Conservation (phyloP, 129 eudicot species). For the Calendula officinalis region DNA sequence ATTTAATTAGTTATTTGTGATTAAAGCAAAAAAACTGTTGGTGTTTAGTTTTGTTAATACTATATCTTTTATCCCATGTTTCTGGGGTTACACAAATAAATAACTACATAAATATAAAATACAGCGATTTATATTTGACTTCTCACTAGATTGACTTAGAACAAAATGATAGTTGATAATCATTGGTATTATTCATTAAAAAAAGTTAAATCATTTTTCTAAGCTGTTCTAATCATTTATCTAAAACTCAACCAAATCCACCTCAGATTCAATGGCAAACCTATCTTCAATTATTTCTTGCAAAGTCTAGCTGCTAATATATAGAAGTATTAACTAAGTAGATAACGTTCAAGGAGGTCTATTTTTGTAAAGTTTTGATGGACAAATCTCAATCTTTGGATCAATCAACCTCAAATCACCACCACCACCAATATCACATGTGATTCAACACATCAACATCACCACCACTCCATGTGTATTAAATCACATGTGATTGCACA, state of each 20-base stretch:
- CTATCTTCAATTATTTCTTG: conserved; percentile 1
- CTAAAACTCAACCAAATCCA: conserved; percentile 21
- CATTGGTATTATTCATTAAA: conserved; percentile 17
- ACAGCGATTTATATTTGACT: conserved; percentile 24
- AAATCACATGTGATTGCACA: too few species aligned
- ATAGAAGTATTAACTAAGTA: too few species aligned
- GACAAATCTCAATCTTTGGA: too few species aligned
- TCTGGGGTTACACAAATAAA: not conserved
- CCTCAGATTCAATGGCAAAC: conserved; percentile 25
- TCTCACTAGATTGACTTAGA: conserved; percentile 10
- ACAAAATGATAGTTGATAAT: conserved; percentile 17
- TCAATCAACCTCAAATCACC: too few species aligned
- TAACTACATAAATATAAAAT: not conserved
- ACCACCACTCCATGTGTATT: too few species aligned
- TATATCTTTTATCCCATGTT: conserved; percentile 20
- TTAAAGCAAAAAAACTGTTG: not conserved
- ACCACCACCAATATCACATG: too few species aligned
- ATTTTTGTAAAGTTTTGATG: too few species aligned
- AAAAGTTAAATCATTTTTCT: conserved; percentile 16
- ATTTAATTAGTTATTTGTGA: conserved; percentile 10
- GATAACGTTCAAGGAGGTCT: too few species aligned
- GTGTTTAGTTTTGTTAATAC: not conserved
- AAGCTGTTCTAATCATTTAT: conserved; percentile 12
- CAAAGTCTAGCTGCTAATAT: not conserved
- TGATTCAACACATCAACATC: too few species aligned